Evolutionary conservation across 352 stramenopile species (phyloP), one percentile per base, ranked within the genome.

Genomic region (Pythium aquatile): DNA sequence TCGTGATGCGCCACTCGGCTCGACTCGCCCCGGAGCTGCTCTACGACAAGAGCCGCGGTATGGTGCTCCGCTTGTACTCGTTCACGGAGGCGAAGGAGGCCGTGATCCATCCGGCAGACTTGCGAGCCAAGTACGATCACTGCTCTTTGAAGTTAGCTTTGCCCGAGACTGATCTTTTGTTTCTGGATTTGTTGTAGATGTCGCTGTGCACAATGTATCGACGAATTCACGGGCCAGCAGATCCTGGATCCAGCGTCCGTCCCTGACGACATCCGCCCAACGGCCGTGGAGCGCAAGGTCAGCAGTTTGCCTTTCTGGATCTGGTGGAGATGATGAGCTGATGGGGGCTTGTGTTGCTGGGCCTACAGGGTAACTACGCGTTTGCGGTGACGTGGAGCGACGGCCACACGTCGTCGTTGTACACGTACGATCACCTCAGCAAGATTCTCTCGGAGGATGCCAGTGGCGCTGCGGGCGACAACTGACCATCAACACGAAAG

Each of bases 381-480:
- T 91, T 99, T 28, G 93, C 90, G 7, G 92, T 99, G 29, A 90
- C 96, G 56, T 99, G 97, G 97, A 98, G 88, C 55, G 97, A 99
- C 73, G 97, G 96, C 11, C 97, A 99, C 81, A 90, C 81, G 54
- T 98, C 95, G 20, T 94, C 85, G 13, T 79, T 99, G 28, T 99
- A 99, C 80, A 98, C 97, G 13, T 99, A 98, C 76, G 83, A 97
- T 60, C 82, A 87, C 44, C 53, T 97, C 51, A 78, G 74, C 29
- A 67, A 74, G 54, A 74, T 96, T 55, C 79, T 89, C 57, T 61
- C 69, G 1, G 85, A 92, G 13, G 51, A 64, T 42, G 33, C 66
- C 1, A 7, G 24, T 11, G 17, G 7, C 24, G 20, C 47, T n/a
- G 33, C 20, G n/a, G 17, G 44, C n/a, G 20, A 16, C 16, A 51